Conservation (phyloP, 495 filamentous ascomycete genomes). For the Penicillium nucicola region DNA sequence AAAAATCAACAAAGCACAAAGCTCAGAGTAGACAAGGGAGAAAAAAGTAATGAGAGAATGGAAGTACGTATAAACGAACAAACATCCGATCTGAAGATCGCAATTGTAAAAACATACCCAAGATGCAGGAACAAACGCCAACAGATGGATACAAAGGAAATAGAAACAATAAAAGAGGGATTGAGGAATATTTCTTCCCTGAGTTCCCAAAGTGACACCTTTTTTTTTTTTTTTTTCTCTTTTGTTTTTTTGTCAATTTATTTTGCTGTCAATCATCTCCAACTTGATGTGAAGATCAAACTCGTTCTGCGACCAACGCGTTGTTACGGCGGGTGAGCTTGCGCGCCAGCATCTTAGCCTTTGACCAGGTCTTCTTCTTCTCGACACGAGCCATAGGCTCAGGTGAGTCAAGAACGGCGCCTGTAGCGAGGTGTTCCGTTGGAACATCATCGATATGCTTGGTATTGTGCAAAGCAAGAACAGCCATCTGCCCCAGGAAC, state of each 20-base stretch:
- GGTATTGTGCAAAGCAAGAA: slow-evolving; percentile 37
- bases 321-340: slow-evolving; percentile 27
- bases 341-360: slow-evolving; percentile 29
- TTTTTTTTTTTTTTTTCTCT: slow-evolving; percentile 3
- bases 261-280: neutral
- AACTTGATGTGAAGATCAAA: slow-evolving; percentile 7
- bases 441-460: slow-evolving; percentile 22
- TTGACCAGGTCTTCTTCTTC: slow-evolving; percentile 31
- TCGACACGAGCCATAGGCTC: slow-evolving; percentile 13
- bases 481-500: slow-evolving; percentile 48
- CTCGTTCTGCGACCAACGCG: slow-evolving; percentile 11
- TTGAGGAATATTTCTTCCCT: neutral
- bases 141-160: slow-evolving; percentile 1
- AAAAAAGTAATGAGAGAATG: neutral
- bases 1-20: neutral
- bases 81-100: no score
- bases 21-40: neutral
- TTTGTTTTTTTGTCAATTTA: neutral
- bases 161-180: neutral
- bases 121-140: neutral
- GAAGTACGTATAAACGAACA: neutral
- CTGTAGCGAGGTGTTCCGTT: slow-evolving; percentile 12
- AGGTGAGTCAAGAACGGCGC: slow-evolving; percentile 2
- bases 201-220: neutral
- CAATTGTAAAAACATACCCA: neutral